Evolutionary conservation across 2,329 filamentous ascomycete genomes (phyloP).

Genomic region (Erysiphe pulchra): DNA sequence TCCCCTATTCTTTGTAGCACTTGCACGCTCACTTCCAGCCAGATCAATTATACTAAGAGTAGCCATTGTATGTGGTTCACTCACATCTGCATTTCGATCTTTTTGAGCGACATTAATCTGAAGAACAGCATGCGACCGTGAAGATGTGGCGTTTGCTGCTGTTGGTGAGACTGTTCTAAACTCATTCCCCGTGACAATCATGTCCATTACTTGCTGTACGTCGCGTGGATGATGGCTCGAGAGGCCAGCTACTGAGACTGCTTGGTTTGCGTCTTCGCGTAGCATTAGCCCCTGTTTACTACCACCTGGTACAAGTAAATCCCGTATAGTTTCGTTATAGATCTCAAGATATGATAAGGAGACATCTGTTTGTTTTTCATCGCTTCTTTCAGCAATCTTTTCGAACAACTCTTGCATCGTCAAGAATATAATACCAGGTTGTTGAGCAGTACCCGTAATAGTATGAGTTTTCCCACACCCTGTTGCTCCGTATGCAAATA

Average conservation of each 20-base stretch:
- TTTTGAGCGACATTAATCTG: conserved; percentile 94
- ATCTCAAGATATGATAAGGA: conserved; percentile 92
- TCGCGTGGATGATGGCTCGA: conserved; percentile 78
- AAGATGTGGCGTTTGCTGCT: conserved; percentile 91
- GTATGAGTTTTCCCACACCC: conserved; percentile 98
- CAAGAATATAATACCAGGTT: conserved; percentile 92
- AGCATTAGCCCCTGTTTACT: conserved; percentile 66
- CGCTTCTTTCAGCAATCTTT: conserved; percentile 63
- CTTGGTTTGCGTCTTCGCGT: conserved; percentile 79
- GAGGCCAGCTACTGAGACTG: conserved; percentile 71
- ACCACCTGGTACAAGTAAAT: conserved; percentile 65
- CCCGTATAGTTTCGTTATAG: conserved; percentile 96
- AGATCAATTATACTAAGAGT: conserved; percentile 96
- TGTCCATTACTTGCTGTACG: conserved; percentile 95
- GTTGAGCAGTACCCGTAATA: conserved; percentile 73
- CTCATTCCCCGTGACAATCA: conserved; percentile 88
- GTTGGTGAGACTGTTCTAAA: conserved; percentile 90
- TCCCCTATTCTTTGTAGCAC: conserved; percentile 86
- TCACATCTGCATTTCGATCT: conserved; percentile 73
- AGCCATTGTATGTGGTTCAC: conserved; percentile 93
- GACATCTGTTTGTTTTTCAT: conserved; percentile 73
- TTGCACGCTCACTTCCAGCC: conserved; percentile 84
- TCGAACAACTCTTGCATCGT: conserved; percentile 99
- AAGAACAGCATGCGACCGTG: conserved; percentile 83
- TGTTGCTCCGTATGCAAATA: conserved; percentile 94